A percentile compares a stretch with the other conserved stretches of the same genome.
These are phyloP conservation scores for Coleophoma cylindrospora DNA, from an alignment of 2,329 filamentous ascomycete genomes.

Conservation along the genomic window DNA sequence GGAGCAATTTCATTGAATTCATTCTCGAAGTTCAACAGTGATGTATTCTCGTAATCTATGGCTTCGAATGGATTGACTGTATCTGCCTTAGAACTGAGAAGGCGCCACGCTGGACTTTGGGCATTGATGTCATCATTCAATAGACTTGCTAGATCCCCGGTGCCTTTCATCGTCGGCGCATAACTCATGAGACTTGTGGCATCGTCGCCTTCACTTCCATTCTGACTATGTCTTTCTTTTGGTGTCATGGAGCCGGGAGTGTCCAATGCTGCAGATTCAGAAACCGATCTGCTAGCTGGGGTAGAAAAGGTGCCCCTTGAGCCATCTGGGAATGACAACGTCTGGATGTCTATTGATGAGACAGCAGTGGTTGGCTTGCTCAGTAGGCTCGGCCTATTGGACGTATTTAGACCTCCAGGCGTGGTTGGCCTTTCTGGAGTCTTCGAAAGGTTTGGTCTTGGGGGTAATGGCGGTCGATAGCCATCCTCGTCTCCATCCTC, in stretches of 20 bases:
- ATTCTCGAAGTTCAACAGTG: slow-evolving; percentile 61
- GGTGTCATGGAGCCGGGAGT: slow-evolving; percentile 17
- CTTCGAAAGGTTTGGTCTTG: slow-evolving; percentile 32
- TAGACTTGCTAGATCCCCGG: slow-evolving; percentile 75
- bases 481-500: slow-evolving; percentile 2
- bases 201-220: slow-evolving; percentile 44
- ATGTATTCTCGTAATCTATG: slow-evolving; percentile 39
- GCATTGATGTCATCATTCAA: slow-evolving; percentile 66
- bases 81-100: slow-evolving; percentile 59
- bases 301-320: slow-evolving; percentile 58
- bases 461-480: slow-evolving; percentile 38
- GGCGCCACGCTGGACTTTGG: slow-evolving; percentile 63
- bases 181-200: slow-evolving; percentile 43
- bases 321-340: slow-evolving; percentile 67
- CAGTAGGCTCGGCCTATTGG: slow-evolving; percentile 31
- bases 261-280: slow-evolving; percentile 21
- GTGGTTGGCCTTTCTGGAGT: slow-evolving; percentile 9
- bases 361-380: slow-evolving; percentile 80
- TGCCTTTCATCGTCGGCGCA: slow-evolving; percentile 42
- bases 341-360: slow-evolving; percentile 75
- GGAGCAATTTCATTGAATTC: slow-evolving; percentile 77
- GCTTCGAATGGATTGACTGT: slow-evolving; percentile 57
- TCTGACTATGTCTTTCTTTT: slow-evolving; percentile 24
- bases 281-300: slow-evolving; percentile 25
- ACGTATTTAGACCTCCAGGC: slow-evolving; percentile 8